Conservation (phyloP, 225 moss, liverwort and hornwort species). For the Climacium dendroides region DNA sequence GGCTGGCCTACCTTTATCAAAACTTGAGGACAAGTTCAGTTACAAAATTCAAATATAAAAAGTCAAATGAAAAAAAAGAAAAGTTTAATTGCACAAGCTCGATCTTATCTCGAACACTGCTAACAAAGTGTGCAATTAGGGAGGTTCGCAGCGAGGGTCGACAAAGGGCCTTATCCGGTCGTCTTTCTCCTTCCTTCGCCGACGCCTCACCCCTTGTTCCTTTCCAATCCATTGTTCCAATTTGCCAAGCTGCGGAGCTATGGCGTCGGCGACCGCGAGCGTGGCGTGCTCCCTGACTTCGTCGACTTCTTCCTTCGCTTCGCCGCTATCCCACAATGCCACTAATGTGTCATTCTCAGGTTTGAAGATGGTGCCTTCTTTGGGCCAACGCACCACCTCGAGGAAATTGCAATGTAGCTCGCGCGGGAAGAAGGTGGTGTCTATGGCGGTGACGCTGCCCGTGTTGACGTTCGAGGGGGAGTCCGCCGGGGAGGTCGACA, state of each 20-base stretch:
- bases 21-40: background rate
- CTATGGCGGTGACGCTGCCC: slow-evolving; percentile 48
- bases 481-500: slow-evolving; percentile 38
- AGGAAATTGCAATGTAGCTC: slow-evolving; percentile 12
- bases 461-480: slow-evolving; percentile 65
- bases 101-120: background rate
- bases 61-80: background rate
- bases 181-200: background rate
- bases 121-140: background rate
- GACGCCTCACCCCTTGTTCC: background rate
- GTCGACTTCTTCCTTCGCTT: background rate
- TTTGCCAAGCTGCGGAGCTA: slow-evolving; percentile 5
- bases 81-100: background rate
- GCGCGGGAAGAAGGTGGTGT: background rate
- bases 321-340: background rate
- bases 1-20: background rate
- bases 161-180: background rate
- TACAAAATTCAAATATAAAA: background rate
- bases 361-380: background rate
- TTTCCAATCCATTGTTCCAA: background rate
- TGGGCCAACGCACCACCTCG: background rate
- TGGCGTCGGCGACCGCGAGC: slow-evolving; percentile 20
- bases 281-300: slow-evolving; percentile 8
- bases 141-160: background rate
- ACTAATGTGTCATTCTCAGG: slow-evolving; percentile 7